These are phyloP conservation scores for Colletotrichum paranaense DNA, from an alignment of 2,329 filamentous ascomycete species.

Conservation along the genomic window DNA sequence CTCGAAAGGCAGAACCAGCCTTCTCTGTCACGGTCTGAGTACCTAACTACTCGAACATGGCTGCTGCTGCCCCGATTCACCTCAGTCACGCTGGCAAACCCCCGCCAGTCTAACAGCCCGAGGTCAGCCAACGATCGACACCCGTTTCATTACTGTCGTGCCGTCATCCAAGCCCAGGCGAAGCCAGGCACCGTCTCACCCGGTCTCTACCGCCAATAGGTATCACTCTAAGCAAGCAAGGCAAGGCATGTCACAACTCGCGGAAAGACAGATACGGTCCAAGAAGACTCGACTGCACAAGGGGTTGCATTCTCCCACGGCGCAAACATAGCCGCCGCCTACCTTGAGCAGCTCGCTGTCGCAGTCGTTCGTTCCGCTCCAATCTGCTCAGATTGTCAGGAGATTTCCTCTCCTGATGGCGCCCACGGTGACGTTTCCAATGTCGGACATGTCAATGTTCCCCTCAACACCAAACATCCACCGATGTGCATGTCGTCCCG, in stretches of 20 bases:
- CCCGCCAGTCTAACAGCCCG: neutral
- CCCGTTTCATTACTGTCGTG: slow-evolving; percentile 18
- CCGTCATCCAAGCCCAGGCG: slow-evolving; percentile 2
- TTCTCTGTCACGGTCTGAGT: neutral
- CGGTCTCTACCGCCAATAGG: neutral
- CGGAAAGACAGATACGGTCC: neutral
- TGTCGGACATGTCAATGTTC: slow-evolving; percentile 4
- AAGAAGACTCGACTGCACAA: neutral
- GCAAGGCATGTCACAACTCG: neutral
- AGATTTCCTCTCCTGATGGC: slow-evolving; percentile 18
- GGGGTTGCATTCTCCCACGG: slow-evolving; percentile 17
- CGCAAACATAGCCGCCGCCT: neutral
- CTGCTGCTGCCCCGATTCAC: neutral
- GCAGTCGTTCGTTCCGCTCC: slow-evolving; percentile 11
- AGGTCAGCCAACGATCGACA: slow-evolving; percentile 7
- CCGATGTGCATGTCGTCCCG: neutral
- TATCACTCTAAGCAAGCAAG: neutral
- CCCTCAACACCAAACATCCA: neutral
- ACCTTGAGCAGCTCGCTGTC: slow-evolving; percentile 2
- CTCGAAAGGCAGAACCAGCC: neutral
- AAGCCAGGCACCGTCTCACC: neutral
- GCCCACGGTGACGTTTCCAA: slow-evolving; percentile 14
- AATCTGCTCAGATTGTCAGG: slow-evolving; percentile 7
- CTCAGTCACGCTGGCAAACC: neutral
- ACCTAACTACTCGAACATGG: neutral